Base-by-base conservation (phyloP, 805 yeast genomes). In the Kockiozyma suomiensis region DNA sequence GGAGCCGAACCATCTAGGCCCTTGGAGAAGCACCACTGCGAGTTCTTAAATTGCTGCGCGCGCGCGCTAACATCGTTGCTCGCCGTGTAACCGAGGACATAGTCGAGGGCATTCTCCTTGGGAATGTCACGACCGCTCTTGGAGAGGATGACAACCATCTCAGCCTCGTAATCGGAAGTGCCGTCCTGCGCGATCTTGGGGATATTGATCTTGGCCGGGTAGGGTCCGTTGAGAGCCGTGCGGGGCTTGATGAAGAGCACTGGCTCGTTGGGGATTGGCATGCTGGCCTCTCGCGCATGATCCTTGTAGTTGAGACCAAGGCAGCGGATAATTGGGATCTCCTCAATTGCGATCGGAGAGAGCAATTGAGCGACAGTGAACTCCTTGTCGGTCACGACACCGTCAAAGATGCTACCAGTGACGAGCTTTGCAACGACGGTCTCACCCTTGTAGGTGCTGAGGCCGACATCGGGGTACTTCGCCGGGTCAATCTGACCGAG, bases 1-100 rank as follows among this genome's bases (percentile, higher is more conserved):
- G 45, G 45, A 17, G 45, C 45, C n/a, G 45, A 41, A 17, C 45
- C 45, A 19, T 41, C 45, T 17, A 41, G 26, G 19, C 45, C 45
- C 25, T 41, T 41, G 26, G 45, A 41, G 45, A 41, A 41, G 26
- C 45, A 41, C 45, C 45, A 41, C 45, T 41, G 45, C 21, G 21
- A 12, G 45, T 41, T 41, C 45, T 41, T 41, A 13, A 41, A 41
- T 17, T 41, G 45, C 45, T 41, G 45, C 23, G 23, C 26, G 5
- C 45, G 23, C 4, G 45, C 45, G 19, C 26, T 17, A 26, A 41
- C 45, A 21, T 41, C 45, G 26, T 41, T 41, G 23, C 25, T 17
- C 12, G 45, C 45, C 4, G 45, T 41, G 26, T 41, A 41, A 12
- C 45, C 45, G 26, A 41, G 45, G 26, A 41, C 45, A 13, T 41